These are phyloP conservation scores for Candida anutae DNA, from an alignment of 1,139 yeast genomes.

Conservation along the genomic window DNA sequence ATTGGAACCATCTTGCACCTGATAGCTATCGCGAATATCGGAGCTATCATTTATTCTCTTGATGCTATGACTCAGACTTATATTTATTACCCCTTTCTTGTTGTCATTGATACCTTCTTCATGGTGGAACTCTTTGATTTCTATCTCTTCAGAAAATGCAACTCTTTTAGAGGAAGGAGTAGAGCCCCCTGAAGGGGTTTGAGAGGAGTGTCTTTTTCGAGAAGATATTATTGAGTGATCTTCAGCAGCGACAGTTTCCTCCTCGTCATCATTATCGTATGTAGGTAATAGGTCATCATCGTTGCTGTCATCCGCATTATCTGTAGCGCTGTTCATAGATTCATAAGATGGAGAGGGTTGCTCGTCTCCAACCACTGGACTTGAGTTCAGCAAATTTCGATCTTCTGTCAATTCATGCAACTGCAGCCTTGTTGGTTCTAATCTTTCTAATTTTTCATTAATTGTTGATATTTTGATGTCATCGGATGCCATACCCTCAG, in stretches of 20 bases:
- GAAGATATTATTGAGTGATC: too few relatives aligned
- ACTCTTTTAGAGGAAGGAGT: constrained; percentile 30
- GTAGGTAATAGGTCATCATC: constrained; percentile 20
- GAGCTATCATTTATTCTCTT: too few relatives aligned
- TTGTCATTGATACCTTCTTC: constrained; percentile 17
- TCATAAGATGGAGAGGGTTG: constrained; percentile 10
- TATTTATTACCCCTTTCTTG: too few relatives aligned
- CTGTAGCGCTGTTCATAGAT: constrained; percentile 4
- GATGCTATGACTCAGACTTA: too few relatives aligned
- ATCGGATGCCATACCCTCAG: constrained; percentile 39
- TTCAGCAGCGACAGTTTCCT: constrained; percentile 4
- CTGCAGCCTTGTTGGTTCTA: constrained; percentile 36
- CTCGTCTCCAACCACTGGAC: constrained; percentile 4
- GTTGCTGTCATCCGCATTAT: constrained; percentile 11
- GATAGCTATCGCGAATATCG: too few relatives aligned
- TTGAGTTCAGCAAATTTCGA: background rate
- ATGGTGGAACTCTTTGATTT: constrained; percentile 35
- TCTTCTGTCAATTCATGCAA: constrained; percentile 27
- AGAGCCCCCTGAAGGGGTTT: constrained; percentile 19
- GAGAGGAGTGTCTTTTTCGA: constrained; percentile 11
- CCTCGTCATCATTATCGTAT: constrained; percentile 23
- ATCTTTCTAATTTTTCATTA: constrained; percentile 27
- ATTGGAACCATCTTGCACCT: too few relatives aligned
- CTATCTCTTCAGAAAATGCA: constrained; percentile 40
- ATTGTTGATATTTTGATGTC: constrained; percentile 36